Base-by-base conservation (phyloP, 2,329 filamentous ascomycete genomes). In the Alternaria sp. region DNA sequence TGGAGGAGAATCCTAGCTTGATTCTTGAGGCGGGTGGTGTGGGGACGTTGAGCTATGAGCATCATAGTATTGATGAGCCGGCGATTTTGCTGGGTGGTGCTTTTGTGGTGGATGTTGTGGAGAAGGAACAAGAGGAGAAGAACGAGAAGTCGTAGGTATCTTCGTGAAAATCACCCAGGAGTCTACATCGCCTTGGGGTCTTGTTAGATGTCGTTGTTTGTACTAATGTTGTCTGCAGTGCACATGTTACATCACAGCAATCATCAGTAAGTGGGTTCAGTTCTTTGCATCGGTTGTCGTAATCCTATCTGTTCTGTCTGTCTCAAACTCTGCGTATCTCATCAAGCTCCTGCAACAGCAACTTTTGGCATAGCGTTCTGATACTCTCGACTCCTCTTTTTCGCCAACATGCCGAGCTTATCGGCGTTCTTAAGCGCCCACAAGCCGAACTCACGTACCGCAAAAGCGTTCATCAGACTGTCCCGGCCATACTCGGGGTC, bases 1-100 rank as follows among this genome's bases (percentile, higher is more conserved):
- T 97, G 62, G 86, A 88, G 58, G 90, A 93, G 54, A 93, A 91
- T 8, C 91, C 93, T 43, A 87, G 89, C 6, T 89, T 97, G 77
- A 84, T 97, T 65, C 82, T 97, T n/a, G 94, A 97, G 78, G 83
- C 84, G 5, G 84, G 84, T 3, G 83, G 84, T 49, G 84, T 86
- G 44, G 84, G 84, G 8, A 86, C 83, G 36, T 65, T 86, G 74
- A 85, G 83, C 67, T 85, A 86, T 69, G 84, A 86, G 69, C 84
- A 86, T 71, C 78, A 83, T 59, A 81, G 68, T 54, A 69, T 86
- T 49, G 74, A 84, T 3, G 84, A 86, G 75, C 84, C 84, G 47
- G 84, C 84, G 6, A 86, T 86, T 54, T 69, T 86, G 67, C 72
- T 86, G 19, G 84, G 84, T 23, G 83, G 84, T 57, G 83, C 82